A percentile compares a stretch with the other conserved stretches of the same genome.
phyloP scores from a whole-genome alignment of 2,329 filamentous ascomycete genomes.

The Cladosporium oxysporum region DNA sequence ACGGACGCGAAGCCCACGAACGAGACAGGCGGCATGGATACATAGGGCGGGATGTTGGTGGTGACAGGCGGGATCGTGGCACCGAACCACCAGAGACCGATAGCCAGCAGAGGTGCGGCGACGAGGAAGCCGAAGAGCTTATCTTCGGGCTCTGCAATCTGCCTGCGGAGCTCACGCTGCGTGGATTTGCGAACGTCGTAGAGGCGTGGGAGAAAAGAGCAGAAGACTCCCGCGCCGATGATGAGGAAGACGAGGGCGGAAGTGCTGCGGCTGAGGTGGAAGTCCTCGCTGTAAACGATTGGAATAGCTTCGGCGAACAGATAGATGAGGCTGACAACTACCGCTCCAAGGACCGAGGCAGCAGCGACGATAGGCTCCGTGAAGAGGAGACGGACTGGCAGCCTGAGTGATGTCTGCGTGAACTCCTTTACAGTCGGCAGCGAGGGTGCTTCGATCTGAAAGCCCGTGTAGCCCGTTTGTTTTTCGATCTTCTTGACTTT shows the following conservation, averaged over 20 bases:
- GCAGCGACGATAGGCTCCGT: conserved; percentile 51
- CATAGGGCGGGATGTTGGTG: conserved; percentile 28
- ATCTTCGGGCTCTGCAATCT: conserved; percentile 44
- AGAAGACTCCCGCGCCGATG: conserved; percentile 60
- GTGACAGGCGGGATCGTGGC: conserved; percentile 50
- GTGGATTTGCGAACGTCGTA: conserved; percentile 43
- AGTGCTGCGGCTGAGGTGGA: conserved; percentile 36
- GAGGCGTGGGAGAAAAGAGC: conserved; percentile 47
- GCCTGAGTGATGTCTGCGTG: conserved; percentile 40
- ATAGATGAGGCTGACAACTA: conserved; percentile 51
- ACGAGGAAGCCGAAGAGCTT: conserved; percentile 52
- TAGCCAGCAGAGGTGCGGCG: conserved; percentile 47
- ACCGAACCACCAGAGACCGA: conserved; percentile 50
- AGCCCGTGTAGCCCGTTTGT: conserved; percentile 29
- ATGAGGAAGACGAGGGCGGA: conserved; percentile 57
- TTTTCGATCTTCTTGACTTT: conserved; percentile 38
- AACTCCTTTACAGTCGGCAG: conserved; percentile 42
- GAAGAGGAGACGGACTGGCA: conserved; percentile 47
- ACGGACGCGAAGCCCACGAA: conserved; percentile 52
- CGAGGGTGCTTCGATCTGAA: conserved; percentile 42
- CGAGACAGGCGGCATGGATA: conserved; percentile 36
- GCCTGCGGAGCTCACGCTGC: conserved; percentile 27
- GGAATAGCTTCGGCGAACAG: conserved; percentile 50
- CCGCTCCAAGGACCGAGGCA: conserved; percentile 46
- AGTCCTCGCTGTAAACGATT: conserved; percentile 40